Base-by-base conservation (phyloP, 2,329 filamentous ascomycete genomes). In the Colletotrichum tanaceti region DNA sequence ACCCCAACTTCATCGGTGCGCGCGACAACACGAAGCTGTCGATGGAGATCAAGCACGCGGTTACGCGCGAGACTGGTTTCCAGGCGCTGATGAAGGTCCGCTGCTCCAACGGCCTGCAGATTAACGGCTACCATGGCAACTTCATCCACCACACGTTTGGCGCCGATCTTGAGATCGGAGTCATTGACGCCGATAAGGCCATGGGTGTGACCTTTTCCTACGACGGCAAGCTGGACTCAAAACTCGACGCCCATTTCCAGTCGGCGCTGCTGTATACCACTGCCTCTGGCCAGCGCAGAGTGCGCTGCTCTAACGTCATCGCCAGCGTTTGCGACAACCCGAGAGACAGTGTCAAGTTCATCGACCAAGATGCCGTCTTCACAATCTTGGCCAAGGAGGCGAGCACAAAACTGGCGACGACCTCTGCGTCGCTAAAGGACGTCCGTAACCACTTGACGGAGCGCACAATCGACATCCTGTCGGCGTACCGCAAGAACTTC, bases 11-110 rank as follows among this genome's bases (percentile, higher is more conserved):
- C 82, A 90, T 97, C 68, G 89, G 91, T 9, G 92, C 92, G 9
- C 89, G 96, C 44, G 96, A 99, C 79, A 89, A 91, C 50, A 85
- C 93, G 64, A 97, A 95, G 81, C 82, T 99, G 46, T 91, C 91
- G 2, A 87, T 91, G 55, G 96, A 99, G 81, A 89, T 99, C 72
- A 89, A 90, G 73, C 95, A 98, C 75, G 90, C 93, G 0, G 89
- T 98, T 38, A 94, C 90, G 3, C 87, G 96, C 71, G 94, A 98
- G 78, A 97, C 95, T 54, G 96, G 96, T 24, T 98, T 93, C 82
- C 95, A 98, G 80, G 94, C 94, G 22, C 84, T 99, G 73, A 97
- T 99, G 93, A 99, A 99, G 84, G 95, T 99, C 66, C 91, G 96
- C 71, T 99, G 96, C 82, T 98, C 94, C 20, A 99, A 97, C 74